These are phyloP conservation scores for Yamadazyma epiphylla DNA, from an alignment of 1,139 yeast species.

Conservation along the genomic window DNA sequence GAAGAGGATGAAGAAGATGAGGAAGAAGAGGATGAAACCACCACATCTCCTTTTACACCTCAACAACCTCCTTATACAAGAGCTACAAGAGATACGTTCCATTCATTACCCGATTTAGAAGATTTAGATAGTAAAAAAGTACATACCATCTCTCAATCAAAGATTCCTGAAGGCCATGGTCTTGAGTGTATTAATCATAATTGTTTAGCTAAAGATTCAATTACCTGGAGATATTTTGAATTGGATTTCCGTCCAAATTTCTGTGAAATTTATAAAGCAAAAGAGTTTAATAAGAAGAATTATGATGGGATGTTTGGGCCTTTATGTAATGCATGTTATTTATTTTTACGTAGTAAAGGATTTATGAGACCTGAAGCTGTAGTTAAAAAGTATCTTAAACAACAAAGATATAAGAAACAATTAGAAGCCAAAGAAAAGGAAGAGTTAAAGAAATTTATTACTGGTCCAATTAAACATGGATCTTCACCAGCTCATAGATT, in stretches of 20 bases:
- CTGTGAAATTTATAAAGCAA: slow-evolving; percentile 35
- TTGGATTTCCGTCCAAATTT: slow-evolving; percentile 38
- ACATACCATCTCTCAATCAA: slow-evolving; percentile 38
- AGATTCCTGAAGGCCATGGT: slow-evolving; percentile 39
- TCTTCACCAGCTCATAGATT: slow-evolving; percentile 30
- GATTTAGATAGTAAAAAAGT: slow-evolving; percentile 44
- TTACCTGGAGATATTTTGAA: slow-evolving; percentile 48
- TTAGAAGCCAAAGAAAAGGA: slow-evolving; percentile 10
- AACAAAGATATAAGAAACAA: slow-evolving; percentile 39
- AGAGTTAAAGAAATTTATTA: slow-evolving; percentile 3
- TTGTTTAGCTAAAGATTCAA: slow-evolving; percentile 39
- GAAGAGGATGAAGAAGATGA: slow-evolving; percentile 18
- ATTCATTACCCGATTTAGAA: slow-evolving; percentile 42
- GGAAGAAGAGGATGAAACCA: slow-evolving; percentile 12
- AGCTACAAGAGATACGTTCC: slow-evolving; percentile 19
- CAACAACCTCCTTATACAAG: slow-evolving; percentile 35
- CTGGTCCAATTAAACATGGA: slow-evolving; percentile 7
- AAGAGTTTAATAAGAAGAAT: slow-evolving; percentile 36
- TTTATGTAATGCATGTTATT: slow-evolving; percentile 47
- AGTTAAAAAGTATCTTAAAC: slow-evolving; percentile 45
- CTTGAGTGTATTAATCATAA: slow-evolving; percentile 41
- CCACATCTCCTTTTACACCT: slow-evolving; percentile 41
- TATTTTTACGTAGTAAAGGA: slow-evolving; percentile 46
- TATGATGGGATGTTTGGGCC: slow-evolving; percentile 53
- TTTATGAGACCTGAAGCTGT: slow-evolving; percentile 50